Percentiles rank a stretch among this genome's conserved stretches.
phyloP scores from a whole-genome alignment of 495 filamentous ascomycete species.

The Podospora didyma region DNA sequence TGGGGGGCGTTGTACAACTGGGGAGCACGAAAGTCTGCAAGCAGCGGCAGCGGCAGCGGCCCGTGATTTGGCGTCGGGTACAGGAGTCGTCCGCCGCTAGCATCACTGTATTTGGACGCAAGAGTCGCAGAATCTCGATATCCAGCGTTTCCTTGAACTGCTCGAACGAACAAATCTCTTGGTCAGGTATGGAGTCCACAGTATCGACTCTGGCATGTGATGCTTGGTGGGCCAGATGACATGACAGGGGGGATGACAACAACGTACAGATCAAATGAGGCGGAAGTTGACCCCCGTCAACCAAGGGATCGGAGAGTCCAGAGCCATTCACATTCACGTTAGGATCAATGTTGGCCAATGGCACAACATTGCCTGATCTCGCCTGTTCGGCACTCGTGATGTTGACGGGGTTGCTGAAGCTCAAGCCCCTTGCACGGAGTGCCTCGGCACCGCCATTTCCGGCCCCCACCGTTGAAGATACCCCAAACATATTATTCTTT shows the following conservation, averaged over 20 bases:
- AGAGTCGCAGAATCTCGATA: constrained; percentile 6
- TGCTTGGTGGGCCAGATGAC: constrained; percentile 5
- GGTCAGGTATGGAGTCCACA: constrained; percentile 13
- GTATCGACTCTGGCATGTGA: constrained; percentile 23
- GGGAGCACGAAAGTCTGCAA: too few species aligned
- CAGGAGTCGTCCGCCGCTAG: too few species aligned
- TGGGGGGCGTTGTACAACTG: too few species aligned
- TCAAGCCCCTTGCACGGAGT: constrained; percentile 15
- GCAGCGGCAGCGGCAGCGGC: too few species aligned
- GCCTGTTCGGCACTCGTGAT: constrained; percentile 19
- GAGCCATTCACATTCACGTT: too few species aligned
- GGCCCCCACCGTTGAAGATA: not conserved
- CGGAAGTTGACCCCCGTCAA: not conserved
- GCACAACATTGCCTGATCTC: not conserved
- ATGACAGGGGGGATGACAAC: not conserved
- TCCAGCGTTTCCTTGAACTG: constrained; percentile 28
- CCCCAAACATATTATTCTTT: constrained; percentile 28
- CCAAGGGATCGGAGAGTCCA: not conserved
- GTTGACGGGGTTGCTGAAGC: constrained; percentile 19
- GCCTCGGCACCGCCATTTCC: constrained; percentile 29
- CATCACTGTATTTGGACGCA: not conserved
- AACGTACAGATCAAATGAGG: not conserved
- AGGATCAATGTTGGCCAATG: too few species aligned
- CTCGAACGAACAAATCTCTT: constrained; percentile 10
- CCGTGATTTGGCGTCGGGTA: too few species aligned